Evolutionary conservation across 768 basidiomycete genomes (phyloP), one percentile per base, ranked within the genome.

Genomic region (Pilatotrama ljubarskyi): DNA sequence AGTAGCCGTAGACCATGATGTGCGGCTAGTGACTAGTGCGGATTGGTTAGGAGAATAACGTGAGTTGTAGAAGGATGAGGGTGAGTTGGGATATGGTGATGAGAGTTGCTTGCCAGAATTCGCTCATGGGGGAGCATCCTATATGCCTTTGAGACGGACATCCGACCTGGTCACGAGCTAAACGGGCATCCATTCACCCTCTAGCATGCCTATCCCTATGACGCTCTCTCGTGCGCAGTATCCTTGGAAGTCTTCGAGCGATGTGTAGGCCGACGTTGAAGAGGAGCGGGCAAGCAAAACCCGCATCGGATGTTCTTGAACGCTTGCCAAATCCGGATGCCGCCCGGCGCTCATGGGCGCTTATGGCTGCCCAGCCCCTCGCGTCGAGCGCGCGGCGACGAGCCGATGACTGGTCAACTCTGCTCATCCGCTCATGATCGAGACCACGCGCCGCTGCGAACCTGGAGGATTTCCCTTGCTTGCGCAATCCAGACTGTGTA

Each of bases 1-100:
- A 41, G 38, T 57, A 57, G 26, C 48, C 47, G 55, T 57, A 49
- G 22, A 24, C 6, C 55, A 57, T 57, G 9, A 3, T 40, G n/a
- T 37, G 48, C 11, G 29, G 38, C 17, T 32, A 25, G 35, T 14
- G 11, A 36, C 17, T 25, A 25, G 55, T 41, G 32, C 15, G 36
- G n/a, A 35, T 17, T 48, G 26, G 32, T 22, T 18, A 15, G 20
- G n/a, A n/a, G 11, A 38, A 24, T 17, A n/a, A n/a, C n/a, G n/a
- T n/a, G n/a, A n/a, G n/a, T n/a, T n/a, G n/a, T n/a, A n/a, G n/a
- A n/a, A n/a, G n/a, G n/a, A n/a, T 32, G 29, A 10, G 29, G 10
- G 29, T 32, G 29, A 32, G 29, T 32, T 32, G 4, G 17, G 36
- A 18, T 18, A 15, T 54, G 13, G 53, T 17, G 51, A 5, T 26